Evolutionary conservation across 805 yeast genomes (phyloP), one percentile per base, ranked within the genome.

Genomic region (Lipomyces orientalis): DNA sequence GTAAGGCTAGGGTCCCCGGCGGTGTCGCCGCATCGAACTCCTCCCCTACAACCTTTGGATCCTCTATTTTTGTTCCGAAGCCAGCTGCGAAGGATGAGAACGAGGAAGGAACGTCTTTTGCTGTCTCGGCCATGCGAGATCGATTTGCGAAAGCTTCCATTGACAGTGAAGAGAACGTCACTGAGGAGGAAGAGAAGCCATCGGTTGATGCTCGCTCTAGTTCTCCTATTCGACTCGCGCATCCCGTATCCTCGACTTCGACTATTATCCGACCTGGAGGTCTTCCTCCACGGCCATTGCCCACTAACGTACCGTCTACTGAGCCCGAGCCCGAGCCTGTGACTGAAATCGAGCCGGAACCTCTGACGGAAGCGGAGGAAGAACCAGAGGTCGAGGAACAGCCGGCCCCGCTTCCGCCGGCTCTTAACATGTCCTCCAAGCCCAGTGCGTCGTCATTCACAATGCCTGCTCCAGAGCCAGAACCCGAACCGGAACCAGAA

Each of bases 1-100:
- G 88, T 80, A 87, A 89, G 76, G 97, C 72, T 1, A 73, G 85
- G 83, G 72, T 80, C 81, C 57, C 74, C 37, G 65, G 73, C 3
- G 58, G 75, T 4, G 51, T 64, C 31, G 39, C 62, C 52, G 10
- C 37, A 76, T 12, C 73, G 78, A 37, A 73, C 74, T 14, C 62
- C 14, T 25, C 43, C 10, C 8, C 65, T 9, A 16, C 63, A 19
- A 7, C 73, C 4, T 22, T 69, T 31, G 31, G 70, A 31, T 25
- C 70, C 58, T 29, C 61, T 6, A 6, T 0, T 8, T 49, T n/a
- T 35, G 77, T 77, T 34, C 70, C 77, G 14, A 78, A 77, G 54
- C 58, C 39, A 33, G 78, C 78, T 33, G 72, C 77, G 16, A 79
- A 78, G 39, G 79, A 74, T 3, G 80, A 77, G 54, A 74, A 74